phyloP scores from a whole-genome alignment of 371 early-diverging fungal species.

The Batrachochytrium dendrobatidis region DNA sequence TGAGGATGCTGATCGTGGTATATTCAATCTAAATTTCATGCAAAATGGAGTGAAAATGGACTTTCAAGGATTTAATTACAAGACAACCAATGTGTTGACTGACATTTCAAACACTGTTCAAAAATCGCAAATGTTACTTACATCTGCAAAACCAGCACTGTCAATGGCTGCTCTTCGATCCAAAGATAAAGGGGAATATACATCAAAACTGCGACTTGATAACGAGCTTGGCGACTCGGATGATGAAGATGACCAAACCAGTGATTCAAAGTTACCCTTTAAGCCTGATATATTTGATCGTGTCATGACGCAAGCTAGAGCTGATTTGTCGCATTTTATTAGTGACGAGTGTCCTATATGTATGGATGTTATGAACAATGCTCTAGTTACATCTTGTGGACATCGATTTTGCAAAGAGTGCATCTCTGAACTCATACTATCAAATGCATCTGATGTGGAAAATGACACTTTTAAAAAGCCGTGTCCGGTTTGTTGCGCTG shows the following conservation, averaged over 20 bases:
- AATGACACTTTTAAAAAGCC: constrained; percentile 1
- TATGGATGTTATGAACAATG: constrained; percentile 13
- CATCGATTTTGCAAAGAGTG: constrained; percentile 23
- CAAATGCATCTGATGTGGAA: neutral
- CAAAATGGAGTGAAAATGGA: no score
- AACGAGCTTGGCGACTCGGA: no score
- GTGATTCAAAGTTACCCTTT: neutral
- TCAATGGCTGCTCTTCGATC: no score
- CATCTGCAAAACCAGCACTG: no score
- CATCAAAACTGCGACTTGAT: neutral
- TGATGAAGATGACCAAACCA: neutral
- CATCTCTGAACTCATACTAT: constrained; percentile 3
- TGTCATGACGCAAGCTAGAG: constrained; percentile 5
- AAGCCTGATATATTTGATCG: constrained; percentile 5
- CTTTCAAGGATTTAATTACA: constrained; percentile 11
- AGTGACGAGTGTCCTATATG: constrained; percentile 22
- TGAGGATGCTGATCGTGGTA: neutral
- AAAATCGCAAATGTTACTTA: neutral
- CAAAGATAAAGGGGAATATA: no score
- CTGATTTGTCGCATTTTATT: neutral
- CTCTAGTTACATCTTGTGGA: constrained; percentile 15
- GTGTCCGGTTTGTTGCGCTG: constrained; percentile 16
- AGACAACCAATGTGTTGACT: neutral
- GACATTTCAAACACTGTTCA: constrained; percentile 2
- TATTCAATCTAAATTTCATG: neutral